Evolutionary conservation across 2,329 filamentous ascomycete genomes (phyloP), one percentile per base, ranked within the genome.

Genomic region (Aspergillus persii): DNA sequence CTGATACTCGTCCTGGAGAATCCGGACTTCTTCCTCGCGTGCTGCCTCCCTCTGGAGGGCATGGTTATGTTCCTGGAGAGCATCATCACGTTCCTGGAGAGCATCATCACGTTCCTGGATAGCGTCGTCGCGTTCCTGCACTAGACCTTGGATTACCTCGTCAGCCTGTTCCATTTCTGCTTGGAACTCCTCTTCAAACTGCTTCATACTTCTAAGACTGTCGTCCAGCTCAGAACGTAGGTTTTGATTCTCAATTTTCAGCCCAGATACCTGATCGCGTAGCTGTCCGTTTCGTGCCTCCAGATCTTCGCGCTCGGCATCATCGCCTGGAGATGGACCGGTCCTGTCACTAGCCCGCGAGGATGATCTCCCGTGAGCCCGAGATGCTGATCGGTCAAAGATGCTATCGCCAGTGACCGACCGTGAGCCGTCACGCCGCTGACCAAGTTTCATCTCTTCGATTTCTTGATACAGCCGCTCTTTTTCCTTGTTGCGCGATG

Each of bases 391-490:
- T n/a, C 95, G 87, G 61, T 98, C 95, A 33, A 98, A 85, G 48
- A 98, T 89, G 72, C 92, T 96, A 71, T 98, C 95, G 5, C 94
- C 87, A 1, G 92, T 81, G 56, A 84, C 75, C 3, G 85, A 87
- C 58, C 82, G 78, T 70, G 66, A 84, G 55, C 74, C 75, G 62
- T 86, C 89, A 31, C 91, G 87, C 56, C 92, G 88, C 65, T 92
- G 89, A 1, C 90, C 87, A 68, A 98, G 86, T 77, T 98, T 99
- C 62, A 99, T 82, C 62, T 97, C 93, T 76, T 99, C 95, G 63
- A 98, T 98, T 73, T 99, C 94, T 71, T 96, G 92, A 74, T 98
- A 96, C 8, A 99, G 82, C 4, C 92, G 87, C 72, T 98, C 93
- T 71, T 96, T 96, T 72, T 99, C 95, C 29, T 92, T 89, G 70